Conservation (phyloP, 768 basidiomycete species). For the Rubroboletus pulcherrimus region DNA sequence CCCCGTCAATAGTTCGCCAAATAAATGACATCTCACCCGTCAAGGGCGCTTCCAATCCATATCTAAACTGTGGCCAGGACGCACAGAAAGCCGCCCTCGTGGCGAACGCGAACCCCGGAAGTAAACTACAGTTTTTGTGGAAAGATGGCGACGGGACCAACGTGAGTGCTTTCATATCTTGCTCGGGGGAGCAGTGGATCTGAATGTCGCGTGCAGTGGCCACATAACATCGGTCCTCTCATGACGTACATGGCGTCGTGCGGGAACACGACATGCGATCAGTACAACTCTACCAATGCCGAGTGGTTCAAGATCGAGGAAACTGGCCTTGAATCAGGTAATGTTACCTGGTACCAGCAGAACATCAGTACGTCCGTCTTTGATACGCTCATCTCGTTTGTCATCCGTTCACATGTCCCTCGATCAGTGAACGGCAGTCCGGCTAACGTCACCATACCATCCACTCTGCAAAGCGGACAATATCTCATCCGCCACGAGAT, state of each 20-base stretch:
- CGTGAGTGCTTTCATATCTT: slow-evolving; percentile 20
- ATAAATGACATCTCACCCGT: slow-evolving; percentile 43
- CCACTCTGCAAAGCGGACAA: slow-evolving; percentile 57
- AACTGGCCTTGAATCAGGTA: slow-evolving; percentile 38
- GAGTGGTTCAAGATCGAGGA: slow-evolving; percentile 76
- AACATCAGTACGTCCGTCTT: slow-evolving; percentile 44
- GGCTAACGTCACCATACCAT: slow-evolving; percentile 43
- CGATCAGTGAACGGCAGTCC: slow-evolving; percentile 38
- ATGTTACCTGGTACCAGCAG: slow-evolving; percentile 48
- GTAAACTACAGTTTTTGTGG: slow-evolving; percentile 55
- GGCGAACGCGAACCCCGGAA: slow-evolving; percentile 58
- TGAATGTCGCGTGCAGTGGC: slow-evolving; percentile 35
- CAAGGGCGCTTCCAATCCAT: slow-evolving; percentile 54
- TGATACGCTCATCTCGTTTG: not conserved
- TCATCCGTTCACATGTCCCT: not conserved
- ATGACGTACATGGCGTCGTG: slow-evolving; percentile 74
- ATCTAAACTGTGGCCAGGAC: slow-evolving; percentile 57
- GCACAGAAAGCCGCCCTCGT: slow-evolving; percentile 48
- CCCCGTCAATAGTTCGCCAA: slow-evolving; percentile 42
- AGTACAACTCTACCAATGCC: slow-evolving; percentile 54
- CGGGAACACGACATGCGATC: slow-evolving; percentile 50
- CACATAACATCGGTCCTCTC: slow-evolving; percentile 62
- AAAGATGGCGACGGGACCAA: slow-evolving; percentile 39
- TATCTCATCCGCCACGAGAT: slow-evolving; percentile 80
- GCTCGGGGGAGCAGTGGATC: not conserved